Evolutionary conservation across 2,329 filamentous ascomycete species (phyloP).

Genomic region (Beauveria scarabaeidicola): DNA sequence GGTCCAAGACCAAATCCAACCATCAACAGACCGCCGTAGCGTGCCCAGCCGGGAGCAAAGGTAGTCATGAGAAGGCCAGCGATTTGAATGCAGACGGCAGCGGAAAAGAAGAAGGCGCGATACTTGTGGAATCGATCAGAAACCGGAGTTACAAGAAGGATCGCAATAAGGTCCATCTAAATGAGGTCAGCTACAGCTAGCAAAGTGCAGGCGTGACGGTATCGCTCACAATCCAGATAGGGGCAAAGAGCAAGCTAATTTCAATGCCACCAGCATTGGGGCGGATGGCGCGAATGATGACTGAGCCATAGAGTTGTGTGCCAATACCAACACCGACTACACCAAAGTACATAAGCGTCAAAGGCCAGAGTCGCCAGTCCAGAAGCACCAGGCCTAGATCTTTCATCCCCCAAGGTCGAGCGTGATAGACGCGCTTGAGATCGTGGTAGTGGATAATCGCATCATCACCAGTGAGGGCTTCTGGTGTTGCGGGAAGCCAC

Average conservation of each 20-base stretch:
- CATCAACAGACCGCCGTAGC: conserved; percentile 82
- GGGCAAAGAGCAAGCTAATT: conserved; percentile 75
- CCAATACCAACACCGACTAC: conserved; percentile 89
- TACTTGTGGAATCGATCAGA: conserved; percentile 79
- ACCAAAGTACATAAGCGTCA: conserved; percentile 88
- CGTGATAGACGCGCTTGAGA: conserved; percentile 70
- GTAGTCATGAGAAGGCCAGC: conserved; percentile 71
- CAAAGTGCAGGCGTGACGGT: not conserved
- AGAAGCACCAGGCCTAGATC: conserved; percentile 64
- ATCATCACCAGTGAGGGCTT: conserved; percentile 69
- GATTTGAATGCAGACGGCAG: conserved; percentile 70
- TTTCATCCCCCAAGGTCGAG: conserved; percentile 60
- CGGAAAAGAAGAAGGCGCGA: conserved; percentile 73
- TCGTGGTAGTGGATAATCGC: conserved; percentile 77
- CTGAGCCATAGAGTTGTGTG: conserved; percentile 77
- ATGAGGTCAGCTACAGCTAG: not conserved
- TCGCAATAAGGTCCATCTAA: conserved; percentile 79
- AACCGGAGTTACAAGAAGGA: conserved; percentile 74
- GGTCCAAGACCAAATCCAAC: conserved; percentile 86
- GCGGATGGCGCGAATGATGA: conserved; percentile 77
- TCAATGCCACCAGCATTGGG: conserved; percentile 63
- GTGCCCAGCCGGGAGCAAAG: conserved; percentile 72
- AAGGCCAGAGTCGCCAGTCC: conserved; percentile 83
- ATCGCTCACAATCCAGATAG: conserved; percentile 75
- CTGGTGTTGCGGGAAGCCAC: conserved; percentile 60